phyloP scores from a whole-genome alignment of 2,329 filamentous ascomycete species.

The Fusarium poae region DNA sequence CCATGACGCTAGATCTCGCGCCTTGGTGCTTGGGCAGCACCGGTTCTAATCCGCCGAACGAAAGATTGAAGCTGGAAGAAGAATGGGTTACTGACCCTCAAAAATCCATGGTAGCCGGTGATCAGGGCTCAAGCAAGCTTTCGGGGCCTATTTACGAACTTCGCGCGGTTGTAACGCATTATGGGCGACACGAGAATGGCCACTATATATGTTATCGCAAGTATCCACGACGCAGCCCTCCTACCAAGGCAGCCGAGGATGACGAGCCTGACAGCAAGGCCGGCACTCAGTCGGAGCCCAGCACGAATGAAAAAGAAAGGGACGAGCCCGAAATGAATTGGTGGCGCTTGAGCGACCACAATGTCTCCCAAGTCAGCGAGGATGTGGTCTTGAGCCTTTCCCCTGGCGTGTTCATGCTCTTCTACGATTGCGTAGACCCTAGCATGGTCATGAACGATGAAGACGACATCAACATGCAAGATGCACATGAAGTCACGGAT shows the following conservation, averaged over 20 bases:
- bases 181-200: slow-evolving; percentile 91
- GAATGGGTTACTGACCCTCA: slow-evolving; percentile 78
- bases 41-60: slow-evolving; percentile 29
- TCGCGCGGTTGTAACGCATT: slow-evolving; percentile 87
- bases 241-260: slow-evolving; percentile 16
- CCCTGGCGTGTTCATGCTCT: slow-evolving; percentile 91
- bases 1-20: slow-evolving; percentile 78
- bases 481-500: slow-evolving; percentile 37
- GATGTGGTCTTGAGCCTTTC: slow-evolving; percentile 79
- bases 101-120: slow-evolving; percentile 78
- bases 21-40: slow-evolving; percentile 84
- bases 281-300: slow-evolving; percentile 1
- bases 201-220: slow-evolving; percentile 94
- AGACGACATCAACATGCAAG: slow-evolving; percentile 40
- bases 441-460: slow-evolving; percentile 59
- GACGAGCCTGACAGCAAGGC: slow-evolving; percentile 35
- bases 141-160: slow-evolving; percentile 78
- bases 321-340: slow-evolving; percentile 68
- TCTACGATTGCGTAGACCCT: slow-evolving; percentile 83
- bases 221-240: slow-evolving; percentile 60
- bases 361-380: slow-evolving; percentile 80
- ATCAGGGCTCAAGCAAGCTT: slow-evolving; percentile 62
- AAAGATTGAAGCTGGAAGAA: slow-evolving; percentile 60
- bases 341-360: slow-evolving; percentile 94
- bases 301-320: slow-evolving; percentile 16